Percentiles rank a stretch among this genome's conserved stretches.
phyloP scores from a whole-genome alignment of 2,329 filamentous ascomycete genomes.

The Blumeriella jaapii region DNA sequence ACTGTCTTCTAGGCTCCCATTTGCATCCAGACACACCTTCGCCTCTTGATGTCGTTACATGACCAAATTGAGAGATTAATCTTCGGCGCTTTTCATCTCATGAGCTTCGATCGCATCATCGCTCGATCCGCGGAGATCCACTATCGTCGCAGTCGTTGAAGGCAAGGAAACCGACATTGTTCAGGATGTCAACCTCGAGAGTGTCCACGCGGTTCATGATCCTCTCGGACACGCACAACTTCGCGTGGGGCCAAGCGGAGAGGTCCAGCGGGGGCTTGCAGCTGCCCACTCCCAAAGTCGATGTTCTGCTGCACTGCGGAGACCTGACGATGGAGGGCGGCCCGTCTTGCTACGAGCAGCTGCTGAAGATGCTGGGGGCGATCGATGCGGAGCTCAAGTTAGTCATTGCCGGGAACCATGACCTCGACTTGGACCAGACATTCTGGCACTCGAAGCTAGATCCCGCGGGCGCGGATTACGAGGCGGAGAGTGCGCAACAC shows the following conservation, averaged over 20 bases:
- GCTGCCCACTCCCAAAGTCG: slow-evolving; percentile 18
- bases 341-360: slow-evolving; percentile 22
- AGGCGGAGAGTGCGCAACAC: slow-evolving; percentile 15
- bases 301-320: slow-evolving; percentile 31
- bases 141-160: too few species aligned
- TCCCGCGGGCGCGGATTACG: slow-evolving; percentile 5
- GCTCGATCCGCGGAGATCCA: too few species aligned
- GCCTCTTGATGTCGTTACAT: too few species aligned
- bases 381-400: slow-evolving; percentile 45
- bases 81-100: too few species aligned
- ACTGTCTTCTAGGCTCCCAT: too few species aligned
- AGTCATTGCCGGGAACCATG: slow-evolving; percentile 53
- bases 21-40: too few species aligned
- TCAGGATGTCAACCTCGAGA: slow-evolving; percentile 8
- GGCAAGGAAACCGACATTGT: too few species aligned
- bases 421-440: slow-evolving; percentile 40
- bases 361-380: slow-evolving; percentile 20
- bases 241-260: slow-evolving; percentile 15
- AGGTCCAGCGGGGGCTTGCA: slow-evolving; percentile 3
- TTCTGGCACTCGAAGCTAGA: slow-evolving; percentile 7
- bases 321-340: slow-evolving; percentile 29
- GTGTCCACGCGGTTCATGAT: slow-evolving; percentile 21
- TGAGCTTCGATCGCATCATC: too few species aligned
- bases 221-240: slow-evolving; percentile 24
- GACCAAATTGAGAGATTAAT: too few species aligned